A percentile compares a stretch with the other conserved stretches of the same genome.
Conservation (phyloP, 2,329 filamentous ascomycete genomes). For the Coleophoma crateriformis region DNA sequence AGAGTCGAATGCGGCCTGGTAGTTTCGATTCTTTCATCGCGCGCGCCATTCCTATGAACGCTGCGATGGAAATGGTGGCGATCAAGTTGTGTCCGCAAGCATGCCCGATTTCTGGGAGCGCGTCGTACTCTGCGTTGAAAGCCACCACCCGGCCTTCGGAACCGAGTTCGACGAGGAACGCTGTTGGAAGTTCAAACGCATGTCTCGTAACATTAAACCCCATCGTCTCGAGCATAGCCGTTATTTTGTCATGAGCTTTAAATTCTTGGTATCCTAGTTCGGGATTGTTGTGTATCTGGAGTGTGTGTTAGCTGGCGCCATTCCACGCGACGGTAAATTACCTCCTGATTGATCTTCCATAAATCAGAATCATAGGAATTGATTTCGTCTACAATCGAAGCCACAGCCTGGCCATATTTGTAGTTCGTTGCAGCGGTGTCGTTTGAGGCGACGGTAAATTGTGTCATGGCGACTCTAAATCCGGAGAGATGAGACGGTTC, state of each 20-base stretch:
- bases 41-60: conserved; percentile 25
- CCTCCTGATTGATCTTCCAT: background rate
- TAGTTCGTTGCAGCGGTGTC: background rate
- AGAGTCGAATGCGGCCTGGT: conserved; percentile 14
- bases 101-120: conserved; percentile 36
- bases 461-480: background rate
- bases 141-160: conserved; percentile 32
- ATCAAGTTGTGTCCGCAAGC: conserved; percentile 35
- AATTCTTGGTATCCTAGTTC: conserved; percentile 44
- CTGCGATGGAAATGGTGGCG: conserved; percentile 26
- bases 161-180: conserved; percentile 41
- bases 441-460: background rate
- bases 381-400: background rate
- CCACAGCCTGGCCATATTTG: background rate
- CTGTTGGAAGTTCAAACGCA: conserved; percentile 42
- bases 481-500: background rate
- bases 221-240: conserved; percentile 33
- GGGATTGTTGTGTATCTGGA: conserved; percentile 36
- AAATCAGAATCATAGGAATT: background rate
- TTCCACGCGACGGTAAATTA: background rate
- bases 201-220: conserved; percentile 40
- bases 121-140: conserved; percentile 39
- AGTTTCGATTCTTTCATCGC: conserved; percentile 8
- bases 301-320: conserved; percentile 21
- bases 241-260: conserved; percentile 42